These are phyloP conservation scores for Xylaria sp. DNA, from an alignment of 2,329 filamentous ascomycete species.

Conservation along the genomic window DNA sequence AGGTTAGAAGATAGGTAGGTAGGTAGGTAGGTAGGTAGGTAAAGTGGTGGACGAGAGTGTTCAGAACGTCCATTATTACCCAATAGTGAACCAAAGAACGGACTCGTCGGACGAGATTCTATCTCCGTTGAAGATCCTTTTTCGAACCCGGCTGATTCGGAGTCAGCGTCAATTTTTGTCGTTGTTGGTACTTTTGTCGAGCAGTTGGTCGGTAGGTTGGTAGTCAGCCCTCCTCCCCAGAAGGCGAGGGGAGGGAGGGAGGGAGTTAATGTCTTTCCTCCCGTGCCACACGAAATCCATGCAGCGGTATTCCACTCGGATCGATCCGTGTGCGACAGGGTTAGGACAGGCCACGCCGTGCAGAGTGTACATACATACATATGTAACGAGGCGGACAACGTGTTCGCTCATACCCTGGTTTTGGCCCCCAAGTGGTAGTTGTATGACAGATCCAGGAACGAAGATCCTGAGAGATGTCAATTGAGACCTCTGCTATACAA, in stretches of 20 bases:
- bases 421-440: slow-evolving; percentile 22
- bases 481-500: slow-evolving; percentile 3
- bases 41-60: neutral
- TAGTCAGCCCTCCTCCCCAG: neutral
- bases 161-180: no score
- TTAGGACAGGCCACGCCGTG: neutral
- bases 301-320: slow-evolving; percentile 21
- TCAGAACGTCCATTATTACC: no score
- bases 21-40: slow-evolving; percentile 2
- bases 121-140: no score
- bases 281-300: slow-evolving; percentile 5
- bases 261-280: no score
- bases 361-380: neutral
- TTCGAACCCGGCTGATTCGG: no score
- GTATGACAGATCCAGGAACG: slow-evolving; percentile 10
- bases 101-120: no score
- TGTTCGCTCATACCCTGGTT: neutral
- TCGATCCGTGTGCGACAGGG: slow-evolving; percentile 19
- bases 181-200: neutral
- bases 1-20: neutral
- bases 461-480: neutral
- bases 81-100: no score
- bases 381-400: neutral
- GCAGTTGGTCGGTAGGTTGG: neutral
- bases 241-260: no score